Base-by-base conservation (phyloP, 176 grass and related monocot genomes). In the Aegilops longissima region DNA sequence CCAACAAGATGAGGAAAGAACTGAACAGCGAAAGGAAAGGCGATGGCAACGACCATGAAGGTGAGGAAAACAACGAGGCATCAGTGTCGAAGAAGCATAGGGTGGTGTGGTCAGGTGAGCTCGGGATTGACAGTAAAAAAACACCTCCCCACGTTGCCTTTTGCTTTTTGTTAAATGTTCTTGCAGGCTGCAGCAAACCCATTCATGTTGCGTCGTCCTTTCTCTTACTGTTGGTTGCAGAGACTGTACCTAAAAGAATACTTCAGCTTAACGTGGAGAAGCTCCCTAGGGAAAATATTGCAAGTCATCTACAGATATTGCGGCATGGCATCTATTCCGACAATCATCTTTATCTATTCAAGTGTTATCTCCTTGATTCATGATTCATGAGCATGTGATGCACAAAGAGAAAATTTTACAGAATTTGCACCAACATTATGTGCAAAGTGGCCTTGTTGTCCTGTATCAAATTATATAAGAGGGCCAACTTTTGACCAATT, bases 231-330 rank as follows among this genome's bases (percentile, higher is more conserved):
- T 79, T 90, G 18, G 62, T 76, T 77, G 54, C 83, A 98, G 94
- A 96, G 83, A 92, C 97, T 80, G 92, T 94, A 34, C 97, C 97
- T 8, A 94, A 94, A 83, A 94, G 87, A 70, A 99, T 99, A 85
- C 97, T 96, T 12, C 87, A 92, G 70, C 82, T 96, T 62, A 94
- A 91, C 72, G 92, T 99, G 24, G 86, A 93, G 45, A 95, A 94
- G 77, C 89, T 98, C 54, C 94, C 92, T 12, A 88, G 97, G 77
- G 92, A 96, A 91, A 95, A 99, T 88, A 87, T 99, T 59, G 97
- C 94, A 3, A 99, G 97, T 77, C 97, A 99, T 76, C 84, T 99
- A 70, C 97, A 99, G 90, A 90, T 35, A 35, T 35, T 5, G 16
- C 61, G 64, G 83, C 84, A 83, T 80, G 42, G 21, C 80, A 82